These are phyloP conservation scores for Stemphylium beticola DNA, from an alignment of 2,329 filamentous ascomycete species.

Conservation along the genomic window DNA sequence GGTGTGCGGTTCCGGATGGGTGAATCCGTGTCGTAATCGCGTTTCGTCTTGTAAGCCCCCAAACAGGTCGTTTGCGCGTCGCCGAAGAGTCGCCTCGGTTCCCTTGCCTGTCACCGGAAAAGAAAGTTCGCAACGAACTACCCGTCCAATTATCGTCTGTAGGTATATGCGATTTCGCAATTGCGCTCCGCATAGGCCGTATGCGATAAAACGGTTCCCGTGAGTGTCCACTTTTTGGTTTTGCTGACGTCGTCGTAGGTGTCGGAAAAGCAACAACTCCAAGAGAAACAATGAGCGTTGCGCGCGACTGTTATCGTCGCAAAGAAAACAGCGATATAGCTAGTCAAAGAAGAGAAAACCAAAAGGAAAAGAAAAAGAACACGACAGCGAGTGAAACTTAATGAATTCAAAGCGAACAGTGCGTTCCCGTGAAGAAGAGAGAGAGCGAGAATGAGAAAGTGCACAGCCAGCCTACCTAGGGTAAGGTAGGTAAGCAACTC, in stretches of 20 bases:
- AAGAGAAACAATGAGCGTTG: too few species aligned
- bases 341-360: too few species aligned
- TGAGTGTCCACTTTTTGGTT: too few species aligned
- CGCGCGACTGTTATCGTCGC: too few species aligned
- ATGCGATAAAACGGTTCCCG: too few species aligned
- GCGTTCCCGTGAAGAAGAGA: background rate
- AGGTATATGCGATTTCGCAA: background rate
- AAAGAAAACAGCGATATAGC: too few species aligned
- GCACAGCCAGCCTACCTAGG: background rate
- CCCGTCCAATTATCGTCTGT: background rate
- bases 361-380: background rate
- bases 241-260: too few species aligned
- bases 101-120: background rate
- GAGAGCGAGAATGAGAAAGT: background rate
- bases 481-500: background rate
- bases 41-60: constrained; percentile 3
- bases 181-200: too few species aligned
- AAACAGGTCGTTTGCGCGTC: background rate
- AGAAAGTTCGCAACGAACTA: background rate
- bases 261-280: too few species aligned
- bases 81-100: background rate
- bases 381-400: background rate
- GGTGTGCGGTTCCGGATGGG: background rate
- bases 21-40: background rate
- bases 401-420: too few species aligned